These are phyloP conservation scores for Colletotrichum chrysophilum DNA, from an alignment of 2,329 filamentous ascomycete species.

Conservation along the genomic window DNA sequence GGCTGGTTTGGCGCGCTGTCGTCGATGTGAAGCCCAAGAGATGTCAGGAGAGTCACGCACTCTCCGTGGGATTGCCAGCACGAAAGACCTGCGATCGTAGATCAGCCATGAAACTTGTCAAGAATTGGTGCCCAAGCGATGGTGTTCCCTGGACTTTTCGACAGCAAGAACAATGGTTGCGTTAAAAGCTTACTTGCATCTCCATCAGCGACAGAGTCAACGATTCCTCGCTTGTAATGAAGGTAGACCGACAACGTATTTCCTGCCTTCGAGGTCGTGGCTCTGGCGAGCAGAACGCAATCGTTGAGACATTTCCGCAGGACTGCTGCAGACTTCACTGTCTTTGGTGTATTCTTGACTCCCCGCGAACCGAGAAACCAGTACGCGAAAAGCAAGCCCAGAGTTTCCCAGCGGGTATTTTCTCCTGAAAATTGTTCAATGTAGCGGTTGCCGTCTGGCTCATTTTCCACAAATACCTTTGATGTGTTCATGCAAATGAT, in stretches of 20 bases:
- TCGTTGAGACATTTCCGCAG: background rate
- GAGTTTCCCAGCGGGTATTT: background rate
- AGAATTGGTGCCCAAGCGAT: background rate
- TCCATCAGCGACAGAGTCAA: background rate
- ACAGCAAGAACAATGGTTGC: accelerated
- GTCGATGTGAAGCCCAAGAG: background rate
- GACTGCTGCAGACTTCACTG: background rate
- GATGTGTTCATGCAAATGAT: background rate
- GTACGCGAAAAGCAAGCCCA: background rate
- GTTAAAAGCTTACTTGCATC: background rate
- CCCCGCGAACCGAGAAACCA: background rate
- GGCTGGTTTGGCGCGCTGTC: background rate
- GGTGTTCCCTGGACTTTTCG: background rate
- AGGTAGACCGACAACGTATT: background rate
- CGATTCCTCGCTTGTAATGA: background rate
- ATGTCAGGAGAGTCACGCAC: background rate
- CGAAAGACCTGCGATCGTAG: background rate
- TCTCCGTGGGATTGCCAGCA: background rate
- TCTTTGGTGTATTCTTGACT: background rate
- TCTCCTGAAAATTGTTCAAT: background rate
- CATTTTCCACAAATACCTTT: background rate
- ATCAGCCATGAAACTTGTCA: background rate
- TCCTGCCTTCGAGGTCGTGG: background rate
- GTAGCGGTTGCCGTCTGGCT: background rate
- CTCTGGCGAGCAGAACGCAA: background rate